These are phyloP conservation scores for Neofusicoccum ribis DNA, from an alignment of 2,329 filamentous ascomycete species.

Conservation along the genomic window DNA sequence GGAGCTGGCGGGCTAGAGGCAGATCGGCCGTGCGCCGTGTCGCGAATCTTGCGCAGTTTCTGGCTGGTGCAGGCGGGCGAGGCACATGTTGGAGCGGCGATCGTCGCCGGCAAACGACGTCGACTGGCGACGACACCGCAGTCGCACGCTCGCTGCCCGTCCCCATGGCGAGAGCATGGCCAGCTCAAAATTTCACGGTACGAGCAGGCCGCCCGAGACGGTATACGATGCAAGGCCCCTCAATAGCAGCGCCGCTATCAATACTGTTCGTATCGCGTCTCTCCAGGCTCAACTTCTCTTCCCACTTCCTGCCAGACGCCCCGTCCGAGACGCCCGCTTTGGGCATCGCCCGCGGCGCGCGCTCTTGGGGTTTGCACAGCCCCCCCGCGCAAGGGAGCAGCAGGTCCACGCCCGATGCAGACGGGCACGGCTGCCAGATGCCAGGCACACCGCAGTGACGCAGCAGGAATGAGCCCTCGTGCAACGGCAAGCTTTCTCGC, in stretches of 20 bases:
- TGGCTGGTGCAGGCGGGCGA: background rate
- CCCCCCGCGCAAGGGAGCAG: too few relatives aligned
- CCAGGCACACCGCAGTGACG: too few relatives aligned
- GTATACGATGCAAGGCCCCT: conserved; percentile 7
- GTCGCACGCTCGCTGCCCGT: conserved; percentile 4
- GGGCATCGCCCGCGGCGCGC: too few relatives aligned
- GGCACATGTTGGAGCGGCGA: background rate
- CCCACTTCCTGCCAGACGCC: too few relatives aligned
- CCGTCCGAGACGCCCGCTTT: background rate
- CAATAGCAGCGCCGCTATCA: conserved; percentile 2
- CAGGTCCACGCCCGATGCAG: too few relatives aligned
- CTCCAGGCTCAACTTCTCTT: background rate
- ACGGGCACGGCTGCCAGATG: too few relatives aligned
- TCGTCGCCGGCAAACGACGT: background rate
- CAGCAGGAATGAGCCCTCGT: too few relatives aligned
- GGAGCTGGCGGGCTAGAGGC: background rate
- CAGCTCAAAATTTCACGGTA: background rate
- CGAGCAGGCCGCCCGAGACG: background rate
- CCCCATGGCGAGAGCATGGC: background rate
- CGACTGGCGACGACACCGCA: background rate
- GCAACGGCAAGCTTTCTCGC: too few relatives aligned
- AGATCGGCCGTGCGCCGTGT: conserved; percentile 15
- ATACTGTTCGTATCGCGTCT: background rate
- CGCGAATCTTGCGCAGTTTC: conserved; percentile 9
- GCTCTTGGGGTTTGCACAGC: too few relatives aligned